Evolutionary conservation across 176 grass and related monocot genomes (phyloP).

Genomic region (Ananas comosus): DNA sequence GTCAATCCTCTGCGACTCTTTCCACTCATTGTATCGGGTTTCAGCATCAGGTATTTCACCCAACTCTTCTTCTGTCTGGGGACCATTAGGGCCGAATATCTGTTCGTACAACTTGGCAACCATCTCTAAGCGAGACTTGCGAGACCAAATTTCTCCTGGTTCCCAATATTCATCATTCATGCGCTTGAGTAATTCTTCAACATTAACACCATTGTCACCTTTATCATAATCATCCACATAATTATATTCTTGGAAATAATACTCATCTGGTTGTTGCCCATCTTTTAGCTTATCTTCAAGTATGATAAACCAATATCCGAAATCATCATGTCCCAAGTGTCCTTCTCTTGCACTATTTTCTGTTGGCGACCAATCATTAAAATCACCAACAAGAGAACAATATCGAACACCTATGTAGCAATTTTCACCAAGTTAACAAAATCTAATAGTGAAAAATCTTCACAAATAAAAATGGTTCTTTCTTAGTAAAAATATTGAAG

Average conservation of each 20-base stretch:
- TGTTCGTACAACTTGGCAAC: slow-evolving; percentile 83
- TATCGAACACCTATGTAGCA: slow-evolving; percentile 67
- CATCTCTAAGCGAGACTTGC: slow-evolving; percentile 55
- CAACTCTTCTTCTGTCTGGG: slow-evolving; percentile 76
- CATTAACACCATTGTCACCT: slow-evolving; percentile 71
- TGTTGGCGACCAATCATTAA: slow-evolving; percentile 68
- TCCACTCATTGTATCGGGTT: slow-evolving; percentile 79
- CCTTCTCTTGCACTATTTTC: slow-evolving; percentile 78
- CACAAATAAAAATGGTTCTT: slow-evolving; percentile 1
- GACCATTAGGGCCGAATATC: slow-evolving; percentile 91
- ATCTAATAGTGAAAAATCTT: background rate
- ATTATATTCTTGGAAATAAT: slow-evolving; percentile 92
- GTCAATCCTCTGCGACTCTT: slow-evolving; percentile 37
- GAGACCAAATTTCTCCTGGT: slow-evolving; percentile 56
- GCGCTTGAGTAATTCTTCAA: slow-evolving; percentile 55
- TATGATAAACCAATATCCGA: slow-evolving; percentile 88
- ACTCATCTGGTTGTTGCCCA: slow-evolving; percentile 77
- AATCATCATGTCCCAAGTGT: slow-evolving; percentile 92
- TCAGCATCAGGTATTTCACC: slow-evolving; percentile 71
- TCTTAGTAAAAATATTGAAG: slow-evolving; percentile 13
- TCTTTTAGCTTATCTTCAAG: slow-evolving; percentile 85
- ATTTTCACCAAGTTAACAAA: background rate
- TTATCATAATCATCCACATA: slow-evolving; percentile 94
- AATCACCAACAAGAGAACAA: slow-evolving; percentile 84
- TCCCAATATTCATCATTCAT: slow-evolving; percentile 92